Evolutionary conservation across 768 basidiomycete species (phyloP).

Genomic region (Boletus rubroflammeus): DNA sequence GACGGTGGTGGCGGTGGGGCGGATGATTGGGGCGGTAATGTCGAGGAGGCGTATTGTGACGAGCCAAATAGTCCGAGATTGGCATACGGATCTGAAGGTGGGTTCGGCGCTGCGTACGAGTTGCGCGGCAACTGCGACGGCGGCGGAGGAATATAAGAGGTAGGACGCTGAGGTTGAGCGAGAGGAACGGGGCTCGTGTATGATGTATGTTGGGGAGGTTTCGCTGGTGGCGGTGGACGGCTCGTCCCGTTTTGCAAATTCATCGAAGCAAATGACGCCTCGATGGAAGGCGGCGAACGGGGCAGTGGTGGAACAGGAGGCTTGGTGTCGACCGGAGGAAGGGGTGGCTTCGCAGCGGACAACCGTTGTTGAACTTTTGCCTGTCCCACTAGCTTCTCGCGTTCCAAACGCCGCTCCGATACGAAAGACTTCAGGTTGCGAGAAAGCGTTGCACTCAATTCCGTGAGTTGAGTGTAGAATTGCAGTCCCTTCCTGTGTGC

Average conservation of each 20-base stretch:
- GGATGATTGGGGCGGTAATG: constrained; percentile 4
- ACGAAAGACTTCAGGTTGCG: constrained; percentile 62
- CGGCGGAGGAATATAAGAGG: constrained; percentile 14
- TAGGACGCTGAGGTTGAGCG: constrained; percentile 23
- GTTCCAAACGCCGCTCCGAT: constrained; percentile 59
- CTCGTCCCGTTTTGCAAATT: constrained; percentile 36
- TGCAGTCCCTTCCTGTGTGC: constrained; percentile 72
- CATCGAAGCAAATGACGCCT: constrained; percentile 57
- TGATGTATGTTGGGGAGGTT: constrained; percentile 29
- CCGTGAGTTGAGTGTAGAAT: constrained; percentile 81
- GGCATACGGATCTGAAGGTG: constrained; percentile 36
- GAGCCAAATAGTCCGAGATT: constrained; percentile 28
- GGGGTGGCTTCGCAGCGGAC: constrained; percentile 37
- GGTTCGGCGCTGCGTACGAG: constrained; percentile 21
- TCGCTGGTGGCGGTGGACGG: constrained; percentile 26
- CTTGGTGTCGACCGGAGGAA: constrained; percentile 44
- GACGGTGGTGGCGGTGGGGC: constrained; percentile 22
- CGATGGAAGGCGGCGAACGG: constrained; percentile 38
- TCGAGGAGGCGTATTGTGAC: constrained; percentile 6
- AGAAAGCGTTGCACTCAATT: constrained; percentile 55
- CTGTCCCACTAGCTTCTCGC: constrained; percentile 62
- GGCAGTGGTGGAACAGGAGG: constrained; percentile 47
- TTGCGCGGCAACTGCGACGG: constrained; percentile 28
- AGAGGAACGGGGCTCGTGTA: constrained; percentile 17
- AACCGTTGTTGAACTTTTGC: constrained; percentile 71